Evolutionary conservation across 2,329 filamentous ascomycete genomes (phyloP).

Genomic region (Penicillium sclerotiorum): DNA sequence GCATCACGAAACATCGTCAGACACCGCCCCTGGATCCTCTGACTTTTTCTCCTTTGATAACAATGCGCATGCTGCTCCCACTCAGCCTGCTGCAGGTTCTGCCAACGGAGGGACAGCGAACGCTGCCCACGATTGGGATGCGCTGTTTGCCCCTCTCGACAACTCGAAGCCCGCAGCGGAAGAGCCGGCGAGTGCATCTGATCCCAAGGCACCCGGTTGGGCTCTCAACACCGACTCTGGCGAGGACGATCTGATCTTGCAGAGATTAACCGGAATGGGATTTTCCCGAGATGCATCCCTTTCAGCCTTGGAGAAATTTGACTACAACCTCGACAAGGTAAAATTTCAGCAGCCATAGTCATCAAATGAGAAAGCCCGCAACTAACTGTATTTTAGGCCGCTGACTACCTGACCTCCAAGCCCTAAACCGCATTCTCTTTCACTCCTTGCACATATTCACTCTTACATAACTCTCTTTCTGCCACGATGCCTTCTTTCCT

Average conservation of each 20-base stretch:
- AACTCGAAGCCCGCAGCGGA: slow-evolving; percentile 35
- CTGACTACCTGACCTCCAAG: slow-evolving; percentile 46
- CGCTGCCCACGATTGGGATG: slow-evolving; percentile 81
- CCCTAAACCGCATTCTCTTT: slow-evolving; percentile 28
- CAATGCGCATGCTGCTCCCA: slow-evolving; percentile 27
- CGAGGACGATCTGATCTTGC: slow-evolving; percentile 89
- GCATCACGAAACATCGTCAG: slow-evolving; percentile 29
- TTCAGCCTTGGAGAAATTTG: slow-evolving; percentile 84
- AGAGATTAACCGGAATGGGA: slow-evolving; percentile 87
- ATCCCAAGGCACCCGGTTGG: slow-evolving; percentile 57
- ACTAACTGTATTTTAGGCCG: slow-evolving; percentile 33
- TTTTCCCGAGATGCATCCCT: slow-evolving; percentile 75
- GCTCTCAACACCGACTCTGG: slow-evolving; percentile 73
- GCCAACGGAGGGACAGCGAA: slow-evolving; percentile 44
- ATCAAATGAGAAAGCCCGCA: not conserved
- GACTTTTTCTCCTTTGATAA: slow-evolving; percentile 46
- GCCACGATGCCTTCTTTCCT: slow-evolving; percentile 20
- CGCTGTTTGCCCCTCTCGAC: slow-evolving; percentile 83
- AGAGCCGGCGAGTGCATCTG: slow-evolving; percentile 20
- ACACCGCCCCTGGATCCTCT: slow-evolving; percentile 27
- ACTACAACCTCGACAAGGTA: slow-evolving; percentile 95
- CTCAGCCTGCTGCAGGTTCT: slow-evolving; percentile 47
- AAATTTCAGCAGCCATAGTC: slow-evolving; percentile 44
- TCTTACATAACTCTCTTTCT: slow-evolving; percentile 20
- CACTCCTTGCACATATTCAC: slow-evolving; percentile 26